Percentiles rank a stretch among this genome's conserved stretches.
These are phyloP conservation scores for Litsea cubeba DNA, from an alignment of 164 flowering plant genomes.

Conservation along the genomic window DNA sequence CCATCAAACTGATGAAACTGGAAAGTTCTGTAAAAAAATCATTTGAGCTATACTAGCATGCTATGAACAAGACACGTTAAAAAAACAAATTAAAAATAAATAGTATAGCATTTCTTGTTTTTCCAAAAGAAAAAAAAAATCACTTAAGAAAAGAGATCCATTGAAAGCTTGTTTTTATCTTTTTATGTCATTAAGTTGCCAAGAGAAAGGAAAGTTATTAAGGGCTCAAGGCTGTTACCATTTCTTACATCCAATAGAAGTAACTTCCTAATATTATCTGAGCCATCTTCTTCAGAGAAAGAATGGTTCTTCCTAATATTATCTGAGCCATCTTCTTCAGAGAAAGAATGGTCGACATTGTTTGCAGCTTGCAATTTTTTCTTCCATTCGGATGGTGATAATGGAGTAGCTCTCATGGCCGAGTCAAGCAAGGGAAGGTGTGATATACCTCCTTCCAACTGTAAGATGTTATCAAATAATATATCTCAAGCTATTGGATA, in stretches of 20 bases:
- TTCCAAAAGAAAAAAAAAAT: no score
- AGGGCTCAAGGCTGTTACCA: constrained; percentile 35
- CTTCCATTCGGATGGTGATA: constrained; percentile 84
- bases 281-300: constrained; percentile 14
- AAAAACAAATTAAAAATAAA: background rate
- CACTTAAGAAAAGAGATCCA: no score
- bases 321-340: constrained; percentile 10
- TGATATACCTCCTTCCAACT: constrained; percentile 82
- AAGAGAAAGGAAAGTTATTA: background rate
- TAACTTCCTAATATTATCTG: constrained; percentile 16
- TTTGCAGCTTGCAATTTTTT: constrained; percentile 42
- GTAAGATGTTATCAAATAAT: constrained; percentile 8
- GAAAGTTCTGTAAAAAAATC: background rate
- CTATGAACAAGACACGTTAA: background rate
- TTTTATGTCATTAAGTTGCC: background rate
- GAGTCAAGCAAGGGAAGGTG: constrained; percentile 83
- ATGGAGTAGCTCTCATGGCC: constrained; percentile 72
- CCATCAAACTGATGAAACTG: background rate
- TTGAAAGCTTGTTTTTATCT: background rate
- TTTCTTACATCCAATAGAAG: constrained; percentile 86
- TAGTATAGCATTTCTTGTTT: background rate
- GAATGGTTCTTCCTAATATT: constrained; percentile 18
- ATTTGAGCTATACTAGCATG: background rate
- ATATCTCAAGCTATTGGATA: background rate
- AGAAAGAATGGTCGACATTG: constrained; percentile 23